A percentile compares a stretch with the other conserved stretches of the same genome.
Evolutionary conservation across 2,329 filamentous ascomycete species (phyloP).

Genomic region (Cytospora schulzeri): DNA sequence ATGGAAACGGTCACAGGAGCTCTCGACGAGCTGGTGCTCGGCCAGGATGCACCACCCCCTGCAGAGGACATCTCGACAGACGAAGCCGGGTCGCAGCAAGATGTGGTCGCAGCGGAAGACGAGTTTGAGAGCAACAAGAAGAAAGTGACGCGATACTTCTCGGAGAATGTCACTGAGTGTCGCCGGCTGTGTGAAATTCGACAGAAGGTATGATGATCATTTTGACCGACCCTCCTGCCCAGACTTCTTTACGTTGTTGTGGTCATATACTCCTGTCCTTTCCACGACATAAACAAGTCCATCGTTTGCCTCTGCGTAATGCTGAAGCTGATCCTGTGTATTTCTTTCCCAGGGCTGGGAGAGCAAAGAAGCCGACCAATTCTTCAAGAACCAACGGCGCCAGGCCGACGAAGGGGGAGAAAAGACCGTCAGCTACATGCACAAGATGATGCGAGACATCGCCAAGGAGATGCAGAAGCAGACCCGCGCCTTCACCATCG

Average conservation of each 20-base stretch:
- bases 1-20: neutral
- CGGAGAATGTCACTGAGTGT: neutral
- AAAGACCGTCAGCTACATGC: neutral
- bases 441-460: conserved; percentile 3
- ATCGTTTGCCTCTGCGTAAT: neutral
- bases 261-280: neutral
- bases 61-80: neutral
- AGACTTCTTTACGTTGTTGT: too few relatives aligned
- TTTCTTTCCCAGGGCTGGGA: conserved; percentile 9
- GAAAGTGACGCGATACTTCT: neutral
- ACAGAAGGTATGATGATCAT: neutral
- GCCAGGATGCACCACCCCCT: neutral
- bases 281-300: neutral
- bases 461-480: conserved; percentile 2
- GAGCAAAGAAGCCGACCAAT: neutral
- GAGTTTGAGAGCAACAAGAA: neutral
- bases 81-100: neutral
- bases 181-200: neutral
- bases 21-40: neutral
- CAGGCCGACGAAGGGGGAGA: neutral
- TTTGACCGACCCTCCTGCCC: too few relatives aligned
- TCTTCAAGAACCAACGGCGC: neutral
- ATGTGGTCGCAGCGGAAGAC: neutral
- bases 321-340: neutral
- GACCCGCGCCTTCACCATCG: conserved; percentile 7